phyloP scores from a whole-genome alignment of 371 early-diverging fungal genomes.

The Apophysomyces trapeziformis region DNA sequence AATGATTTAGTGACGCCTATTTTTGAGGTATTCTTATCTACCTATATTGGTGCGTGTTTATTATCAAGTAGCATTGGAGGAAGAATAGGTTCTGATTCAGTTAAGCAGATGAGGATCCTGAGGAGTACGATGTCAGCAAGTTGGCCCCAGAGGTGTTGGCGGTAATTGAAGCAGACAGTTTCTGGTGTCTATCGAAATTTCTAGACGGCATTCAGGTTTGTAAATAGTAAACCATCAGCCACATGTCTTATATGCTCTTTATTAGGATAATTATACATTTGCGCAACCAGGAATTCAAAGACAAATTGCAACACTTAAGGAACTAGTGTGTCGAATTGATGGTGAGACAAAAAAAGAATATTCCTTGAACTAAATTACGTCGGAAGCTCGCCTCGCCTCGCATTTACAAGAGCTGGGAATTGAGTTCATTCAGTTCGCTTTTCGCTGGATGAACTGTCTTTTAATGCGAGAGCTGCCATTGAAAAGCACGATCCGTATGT shows the following conservation, averaged over 20 bases:
- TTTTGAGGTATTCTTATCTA: slow-evolving; percentile 86
- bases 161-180: slow-evolving; percentile 92
- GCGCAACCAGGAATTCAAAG: slow-evolving; percentile 96
- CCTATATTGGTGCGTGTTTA: slow-evolving; percentile 56
- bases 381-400: slow-evolving; percentile 69
- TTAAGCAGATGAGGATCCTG: slow-evolving; percentile 64
- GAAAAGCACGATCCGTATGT: slow-evolving; percentile 89
- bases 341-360: slow-evolving; percentile 40
- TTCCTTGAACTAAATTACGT: slow-evolving; percentile 5
- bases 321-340: slow-evolving; percentile 91
- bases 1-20: slow-evolving; percentile 98
- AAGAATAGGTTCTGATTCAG: not conserved
- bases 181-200: slow-evolving; percentile 95
- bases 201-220: slow-evolving; percentile 92
- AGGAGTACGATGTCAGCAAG: slow-evolving; percentile 64
- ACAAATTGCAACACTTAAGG: slow-evolving; percentile 85
- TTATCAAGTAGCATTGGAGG: not conserved
- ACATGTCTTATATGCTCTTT: not conserved
- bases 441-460: slow-evolving; percentile 99
- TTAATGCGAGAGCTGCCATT: slow-evolving; percentile 95
- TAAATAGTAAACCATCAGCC: slow-evolving; percentile 5
- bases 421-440: slow-evolving; percentile 98
- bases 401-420: slow-evolving; percentile 90
- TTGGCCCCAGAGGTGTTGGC: slow-evolving; percentile 63
- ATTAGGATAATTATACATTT: slow-evolving; percentile 92